phyloP scores from a whole-genome alignment of 2,329 filamentous ascomycete genomes.

The Ceratocystis alfenasii region DNA sequence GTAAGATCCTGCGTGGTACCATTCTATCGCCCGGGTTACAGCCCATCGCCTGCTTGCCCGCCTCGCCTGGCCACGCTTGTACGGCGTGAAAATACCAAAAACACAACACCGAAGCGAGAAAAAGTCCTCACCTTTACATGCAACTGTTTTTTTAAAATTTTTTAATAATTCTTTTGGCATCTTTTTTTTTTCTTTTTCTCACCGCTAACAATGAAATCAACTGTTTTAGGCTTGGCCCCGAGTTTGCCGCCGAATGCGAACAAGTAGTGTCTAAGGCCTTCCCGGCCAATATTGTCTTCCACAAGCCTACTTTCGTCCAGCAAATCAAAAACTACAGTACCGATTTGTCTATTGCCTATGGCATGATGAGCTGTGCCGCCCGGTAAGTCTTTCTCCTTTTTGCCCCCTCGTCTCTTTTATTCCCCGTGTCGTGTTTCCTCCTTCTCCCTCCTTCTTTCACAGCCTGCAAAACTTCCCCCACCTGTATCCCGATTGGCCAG shows the following conservation, averaged over 20 bases:
- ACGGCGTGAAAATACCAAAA: background rate
- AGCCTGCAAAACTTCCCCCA: background rate
- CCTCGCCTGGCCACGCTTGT: background rate
- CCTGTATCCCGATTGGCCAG: background rate
- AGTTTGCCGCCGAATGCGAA: constrained; percentile 48
- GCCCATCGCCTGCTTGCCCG: background rate
- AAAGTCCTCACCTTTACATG: background rate
- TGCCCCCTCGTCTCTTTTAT: constrained; percentile 20
- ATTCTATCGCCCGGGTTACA: background rate
- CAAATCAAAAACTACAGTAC: constrained; percentile 46
- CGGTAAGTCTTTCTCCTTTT: constrained; percentile 35
- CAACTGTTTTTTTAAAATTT: background rate
- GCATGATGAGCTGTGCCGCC: constrained; percentile 45
- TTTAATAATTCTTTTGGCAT: background rate
- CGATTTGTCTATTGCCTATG: constrained; percentile 46
- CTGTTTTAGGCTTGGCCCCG: constrained; percentile 39
- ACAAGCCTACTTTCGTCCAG: constrained; percentile 50
- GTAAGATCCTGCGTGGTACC: background rate
- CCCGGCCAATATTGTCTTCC: constrained; percentile 50
- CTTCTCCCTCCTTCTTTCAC: constrained; percentile 20
- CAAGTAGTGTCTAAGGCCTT: constrained; percentile 49
- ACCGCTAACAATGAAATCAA: constrained; percentile 23
- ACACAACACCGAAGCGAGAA: background rate
- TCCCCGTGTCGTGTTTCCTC: constrained; percentile 22
- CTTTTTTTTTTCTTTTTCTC: constrained; percentile 22